Conservation (phyloP, 2,329 filamentous ascomycete species). For the Magnaporthiopsis incrustans region DNA sequence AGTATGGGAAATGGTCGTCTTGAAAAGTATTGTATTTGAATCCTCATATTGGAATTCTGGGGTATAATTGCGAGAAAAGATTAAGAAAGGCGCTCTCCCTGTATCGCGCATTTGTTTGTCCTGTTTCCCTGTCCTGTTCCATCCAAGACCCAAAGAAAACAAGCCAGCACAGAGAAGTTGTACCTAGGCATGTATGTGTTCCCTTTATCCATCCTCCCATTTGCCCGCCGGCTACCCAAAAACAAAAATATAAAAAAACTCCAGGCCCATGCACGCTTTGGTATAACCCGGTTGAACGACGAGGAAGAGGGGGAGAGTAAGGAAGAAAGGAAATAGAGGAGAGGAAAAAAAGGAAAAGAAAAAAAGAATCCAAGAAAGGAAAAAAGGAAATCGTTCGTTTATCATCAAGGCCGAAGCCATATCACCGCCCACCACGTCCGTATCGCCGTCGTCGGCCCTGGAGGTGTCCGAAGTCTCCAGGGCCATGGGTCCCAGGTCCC, state of each 20-base stretch:
- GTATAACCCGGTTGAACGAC: conserved; percentile 9
- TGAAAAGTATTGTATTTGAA: neutral
- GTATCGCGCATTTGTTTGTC: neutral
- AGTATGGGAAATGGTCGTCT: neutral
- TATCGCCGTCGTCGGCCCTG: neutral
- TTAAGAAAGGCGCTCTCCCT: neutral
- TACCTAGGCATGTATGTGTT: neutral
- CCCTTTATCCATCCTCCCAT: neutral
- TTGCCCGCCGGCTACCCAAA: neutral
- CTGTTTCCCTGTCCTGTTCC: neutral
- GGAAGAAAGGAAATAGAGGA: conserved; percentile 5
- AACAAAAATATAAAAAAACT: conserved; percentile 1
- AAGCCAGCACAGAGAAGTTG: neutral
- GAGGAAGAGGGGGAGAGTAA: too few species aligned
- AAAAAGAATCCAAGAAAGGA: conserved; percentile 10
- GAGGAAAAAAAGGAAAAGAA: conserved; percentile 8
- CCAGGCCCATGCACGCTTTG: conserved; percentile 11
- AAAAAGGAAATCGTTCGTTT: neutral
- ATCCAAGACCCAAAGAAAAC: conserved; percentile 1
- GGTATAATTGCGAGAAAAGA: conserved; percentile 4
- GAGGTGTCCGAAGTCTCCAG: conserved; percentile 6
- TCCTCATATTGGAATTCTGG: conserved; percentile 6
- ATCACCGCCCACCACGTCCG: neutral
- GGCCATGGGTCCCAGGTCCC: neutral
- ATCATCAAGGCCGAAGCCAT: neutral